phyloP scores from a whole-genome alignment of 176 grass and related monocot genomes.

The Triticum turgidum region DNA sequence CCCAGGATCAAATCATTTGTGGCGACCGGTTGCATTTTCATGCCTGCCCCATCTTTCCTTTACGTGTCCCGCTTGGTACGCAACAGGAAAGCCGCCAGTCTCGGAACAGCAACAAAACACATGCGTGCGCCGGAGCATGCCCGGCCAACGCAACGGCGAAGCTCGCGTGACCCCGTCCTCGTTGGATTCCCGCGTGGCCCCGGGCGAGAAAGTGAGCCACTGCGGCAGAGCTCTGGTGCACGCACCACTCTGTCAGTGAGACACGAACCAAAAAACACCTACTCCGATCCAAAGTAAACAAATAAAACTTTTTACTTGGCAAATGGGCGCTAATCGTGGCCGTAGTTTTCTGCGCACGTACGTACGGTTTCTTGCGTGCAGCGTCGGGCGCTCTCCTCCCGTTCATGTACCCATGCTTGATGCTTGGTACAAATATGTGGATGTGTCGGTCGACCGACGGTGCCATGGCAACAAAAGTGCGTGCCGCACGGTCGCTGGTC shows the following conservation, averaged over 20 bases:
- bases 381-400: too few relatives aligned
- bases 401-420: neutral
- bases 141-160: neutral
- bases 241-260: too few relatives aligned
- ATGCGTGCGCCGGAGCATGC: neutral
- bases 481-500: neutral
- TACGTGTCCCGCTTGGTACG: neutral
- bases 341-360: too few relatives aligned
- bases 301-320: too few relatives aligned
- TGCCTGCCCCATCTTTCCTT: neutral
- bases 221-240: too few relatives aligned
- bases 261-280: too few relatives aligned
- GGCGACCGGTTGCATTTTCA: neutral
- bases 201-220: neutral
- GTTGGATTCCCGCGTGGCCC: neutral
- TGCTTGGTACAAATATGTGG: neutral
- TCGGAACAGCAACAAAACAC: neutral
- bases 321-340: too few relatives aligned
- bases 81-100: neutral
- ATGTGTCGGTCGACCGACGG: neutral
- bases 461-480: neutral
- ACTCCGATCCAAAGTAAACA: too few relatives aligned
- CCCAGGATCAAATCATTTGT: neutral
- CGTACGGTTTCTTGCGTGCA: too few relatives aligned
- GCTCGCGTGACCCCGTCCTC: neutral